Base-by-base conservation (phyloP, 2,329 filamentous ascomycete genomes). In the Cytospora schulzeri region DNA sequence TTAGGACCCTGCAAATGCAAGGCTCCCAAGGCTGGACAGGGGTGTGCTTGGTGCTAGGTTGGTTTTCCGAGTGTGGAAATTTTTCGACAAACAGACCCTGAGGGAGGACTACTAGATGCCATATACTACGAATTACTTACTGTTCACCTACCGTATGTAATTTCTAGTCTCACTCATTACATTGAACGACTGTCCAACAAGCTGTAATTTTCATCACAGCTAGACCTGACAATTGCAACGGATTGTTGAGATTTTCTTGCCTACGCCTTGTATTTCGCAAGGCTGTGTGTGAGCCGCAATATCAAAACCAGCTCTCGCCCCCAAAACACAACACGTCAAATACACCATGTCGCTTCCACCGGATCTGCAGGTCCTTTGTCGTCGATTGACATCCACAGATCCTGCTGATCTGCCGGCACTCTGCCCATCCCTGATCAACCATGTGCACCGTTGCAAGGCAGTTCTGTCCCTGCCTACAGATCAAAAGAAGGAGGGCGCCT, bases 351-450 rank as follows among this genome's bases (percentile, higher is more conserved):
- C 79, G 65, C 73, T 79, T 38, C 83, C 82, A 7, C 79, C 86
- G 50, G 86, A 89, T 70, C 80, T 92, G 19, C 82, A 84, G 66
- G 83, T 88, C 57, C 79, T 92, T 53, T 91, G 86, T 71, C 85
- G 87, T 66, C 87, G 88, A 68, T 81, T 97, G 69, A 88, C 88
- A 1, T 88, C 90, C 1, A 89, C 90, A 14, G 83, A 91, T 0
- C 82, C 86, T n/a, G 79, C 86, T 55, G 88, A 94, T 68, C 86
- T 97, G 6, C 91, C 92, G 63, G 83, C 85, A 61, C 82, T 93
- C 57, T 84, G 91, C 65, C 88, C 91, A 35, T 85, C 86, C 66
- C 85, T 97, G 68, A 85, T 85, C 64, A 80, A 79, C 71, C 83
- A 87, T 75, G 77, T 88, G 41, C 74, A 84, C 62, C 82, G 83